These are phyloP conservation scores for Terana coerulea DNA, from an alignment of 768 basidiomycete species.

Conservation along the genomic window DNA sequence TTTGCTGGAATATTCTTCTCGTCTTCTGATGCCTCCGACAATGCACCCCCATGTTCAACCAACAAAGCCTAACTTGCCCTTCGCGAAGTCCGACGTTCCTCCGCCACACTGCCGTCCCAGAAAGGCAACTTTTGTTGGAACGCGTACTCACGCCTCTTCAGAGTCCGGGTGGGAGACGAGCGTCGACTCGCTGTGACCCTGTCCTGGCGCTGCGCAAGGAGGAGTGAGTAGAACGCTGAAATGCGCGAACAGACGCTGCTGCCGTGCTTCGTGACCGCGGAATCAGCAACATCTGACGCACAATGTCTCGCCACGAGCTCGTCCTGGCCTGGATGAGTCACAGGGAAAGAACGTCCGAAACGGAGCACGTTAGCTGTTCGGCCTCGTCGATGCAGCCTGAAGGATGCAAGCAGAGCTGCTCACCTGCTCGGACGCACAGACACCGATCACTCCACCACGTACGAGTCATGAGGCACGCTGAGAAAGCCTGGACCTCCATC, in stretches of 20 bases:
- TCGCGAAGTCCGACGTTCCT: constrained; percentile 8
- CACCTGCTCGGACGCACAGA: constrained; percentile 1
- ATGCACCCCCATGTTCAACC: background rate
- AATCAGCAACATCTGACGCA: background rate
- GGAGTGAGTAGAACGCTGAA: background rate
- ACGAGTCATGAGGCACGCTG: constrained; percentile 1
- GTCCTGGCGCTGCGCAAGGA: background rate
- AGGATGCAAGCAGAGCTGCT: background rate
- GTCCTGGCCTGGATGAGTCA: background rate
- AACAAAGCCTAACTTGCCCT: constrained; percentile 6
- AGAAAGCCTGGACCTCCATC: constrained; percentile 3
- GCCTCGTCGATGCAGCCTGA: background rate
- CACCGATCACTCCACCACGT: constrained; percentile 1
- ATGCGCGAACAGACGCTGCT: background rate
- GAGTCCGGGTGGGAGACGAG: background rate
- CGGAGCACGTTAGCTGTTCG: background rate
- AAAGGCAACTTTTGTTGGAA: constrained; percentile 7
- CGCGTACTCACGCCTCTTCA: constrained; percentile 8
- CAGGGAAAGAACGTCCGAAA: constrained; percentile 9
- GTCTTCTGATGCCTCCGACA: background rate
- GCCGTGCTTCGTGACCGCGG: constrained; percentile 1
- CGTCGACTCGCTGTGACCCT: background rate
- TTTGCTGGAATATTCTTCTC: background rate
- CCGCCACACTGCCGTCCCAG: constrained; percentile 5
- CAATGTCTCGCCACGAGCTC: constrained; percentile 1